Percentiles rank a stretch among this genome's conserved stretches.
Conservation (phyloP, 768 basidiomycete species). For the Kwoniella sp. region DNA sequence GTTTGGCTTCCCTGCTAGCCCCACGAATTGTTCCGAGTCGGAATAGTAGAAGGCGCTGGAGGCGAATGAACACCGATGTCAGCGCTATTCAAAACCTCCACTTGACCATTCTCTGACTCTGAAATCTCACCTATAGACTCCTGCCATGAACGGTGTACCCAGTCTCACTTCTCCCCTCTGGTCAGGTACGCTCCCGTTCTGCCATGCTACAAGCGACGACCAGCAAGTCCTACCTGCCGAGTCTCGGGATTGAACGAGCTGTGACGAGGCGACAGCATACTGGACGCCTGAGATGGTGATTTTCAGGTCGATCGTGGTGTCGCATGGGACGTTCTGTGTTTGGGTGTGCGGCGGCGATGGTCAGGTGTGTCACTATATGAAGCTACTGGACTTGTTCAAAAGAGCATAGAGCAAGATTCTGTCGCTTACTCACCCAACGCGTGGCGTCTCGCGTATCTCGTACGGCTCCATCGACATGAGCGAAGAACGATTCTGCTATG, state of each 20-base stretch:
- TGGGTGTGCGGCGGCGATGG: too few species aligned
- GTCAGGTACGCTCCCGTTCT: conserved; percentile 44
- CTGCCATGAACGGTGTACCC: conserved; percentile 52
- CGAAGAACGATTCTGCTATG: conserved; percentile 39
- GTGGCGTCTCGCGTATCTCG: conserved; percentile 35
- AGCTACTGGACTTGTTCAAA: too few species aligned
- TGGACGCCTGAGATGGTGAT: conserved; percentile 34
- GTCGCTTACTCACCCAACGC: conserved; percentile 47
- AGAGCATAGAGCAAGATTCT: too few species aligned
- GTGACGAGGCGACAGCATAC: conserved; percentile 42
- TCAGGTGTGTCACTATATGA: too few species aligned
- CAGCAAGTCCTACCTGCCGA: conserved; percentile 38
- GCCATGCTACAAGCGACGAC: conserved; percentile 48
- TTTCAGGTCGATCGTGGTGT: conserved; percentile 43
- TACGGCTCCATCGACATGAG: conserved; percentile 28
- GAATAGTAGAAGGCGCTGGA: conserved; percentile 46
- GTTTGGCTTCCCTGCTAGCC: conserved; percentile 51
- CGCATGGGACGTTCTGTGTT: conserved; percentile 50
- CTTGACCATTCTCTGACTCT: too few species aligned
- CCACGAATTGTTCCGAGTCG: conserved; percentile 37
- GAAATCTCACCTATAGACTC: conserved; percentile 49
- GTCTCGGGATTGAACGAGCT: conserved; percentile 41
- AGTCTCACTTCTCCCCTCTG: conserved; percentile 43
- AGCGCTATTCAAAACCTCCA: neutral
- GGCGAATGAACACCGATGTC: too few species aligned